Conservation (phyloP, 2,329 filamentous ascomycete species). For the Colletotrichum magnum region DNA sequence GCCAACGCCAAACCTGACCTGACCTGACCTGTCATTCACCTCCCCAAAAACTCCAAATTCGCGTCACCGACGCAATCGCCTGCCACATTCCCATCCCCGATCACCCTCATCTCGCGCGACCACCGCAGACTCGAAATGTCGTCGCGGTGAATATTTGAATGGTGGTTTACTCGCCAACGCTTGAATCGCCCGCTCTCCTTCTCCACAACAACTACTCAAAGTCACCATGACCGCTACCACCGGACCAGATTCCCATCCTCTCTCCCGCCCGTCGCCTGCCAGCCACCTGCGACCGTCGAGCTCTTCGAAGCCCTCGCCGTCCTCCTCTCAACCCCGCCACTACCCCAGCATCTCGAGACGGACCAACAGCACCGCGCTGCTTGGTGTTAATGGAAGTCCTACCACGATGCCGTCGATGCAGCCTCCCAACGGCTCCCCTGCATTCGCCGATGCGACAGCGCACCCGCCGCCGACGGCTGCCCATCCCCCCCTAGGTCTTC, state of each 20-base stretch:
- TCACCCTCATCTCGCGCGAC: slow-evolving; percentile 23
- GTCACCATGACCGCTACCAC: slow-evolving; percentile 38
- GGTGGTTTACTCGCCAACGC: slow-evolving; percentile 32
- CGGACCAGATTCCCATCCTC: slow-evolving; percentile 29
- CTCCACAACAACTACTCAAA: slow-evolving; percentile 1
- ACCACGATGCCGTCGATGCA: slow-evolving; percentile 31
- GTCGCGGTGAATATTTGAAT: slow-evolving; percentile 26
- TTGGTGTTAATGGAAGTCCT: slow-evolving; percentile 39
- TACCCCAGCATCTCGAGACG: slow-evolving; percentile 37
- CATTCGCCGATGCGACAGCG: slow-evolving; percentile 36
- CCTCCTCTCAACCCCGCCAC: slow-evolving; percentile 35
- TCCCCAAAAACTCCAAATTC: slow-evolving; percentile 40
- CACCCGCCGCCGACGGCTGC: slow-evolving; percentile 16
- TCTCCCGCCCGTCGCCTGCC: slow-evolving; percentile 27
- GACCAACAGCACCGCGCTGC: slow-evolving; percentile 39
- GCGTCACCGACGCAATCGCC: slow-evolving; percentile 39
- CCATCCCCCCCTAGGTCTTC: slow-evolving; percentile 31
- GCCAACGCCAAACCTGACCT: slow-evolving; percentile 10
- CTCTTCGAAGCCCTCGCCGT: slow-evolving; percentile 32
- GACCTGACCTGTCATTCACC: slow-evolving; percentile 35
- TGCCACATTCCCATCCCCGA: slow-evolving; percentile 12
- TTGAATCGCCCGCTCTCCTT: background rate
- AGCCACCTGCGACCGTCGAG: slow-evolving; percentile 37
- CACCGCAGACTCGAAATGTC: slow-evolving; percentile 33
- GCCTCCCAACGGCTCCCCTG: slow-evolving; percentile 33